Evolutionary conservation across 176 grass and related monocot species (phyloP).

Genomic region (Elaeis guineensis): DNA sequence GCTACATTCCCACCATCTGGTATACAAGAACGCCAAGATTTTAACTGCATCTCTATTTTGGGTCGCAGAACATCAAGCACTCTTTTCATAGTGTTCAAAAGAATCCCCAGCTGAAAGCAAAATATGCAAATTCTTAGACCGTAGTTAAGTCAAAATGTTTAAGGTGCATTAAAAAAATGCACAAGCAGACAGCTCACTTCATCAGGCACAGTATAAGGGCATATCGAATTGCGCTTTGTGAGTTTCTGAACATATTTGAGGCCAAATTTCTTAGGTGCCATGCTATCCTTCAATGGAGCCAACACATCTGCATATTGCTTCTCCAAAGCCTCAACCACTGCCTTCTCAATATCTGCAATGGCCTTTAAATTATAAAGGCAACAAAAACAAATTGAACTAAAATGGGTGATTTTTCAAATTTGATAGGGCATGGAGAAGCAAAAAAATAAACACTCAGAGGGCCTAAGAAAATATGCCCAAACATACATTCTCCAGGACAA

Average conservation of each 20-base stretch:
- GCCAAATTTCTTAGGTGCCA: constrained; percentile 93
- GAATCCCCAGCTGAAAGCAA: constrained; percentile 69
- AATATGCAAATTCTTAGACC: constrained; percentile 1
- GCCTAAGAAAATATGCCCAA: background rate
- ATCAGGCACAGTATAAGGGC: constrained; percentile 67
- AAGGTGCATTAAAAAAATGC: background rate
- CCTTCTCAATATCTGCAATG: constrained; percentile 98
- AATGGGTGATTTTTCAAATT: constrained; percentile 20
- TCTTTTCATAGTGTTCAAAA: constrained; percentile 98
- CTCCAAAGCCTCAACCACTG: constrained; percentile 68
- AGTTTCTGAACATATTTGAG: constrained; percentile 92
- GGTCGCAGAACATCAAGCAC: constrained; percentile 77
- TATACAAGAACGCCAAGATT: constrained; percentile 95
- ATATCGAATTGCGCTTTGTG: constrained; percentile 68
- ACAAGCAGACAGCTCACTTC: constrained; percentile 55
- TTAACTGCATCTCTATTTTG: constrained; percentile 69
- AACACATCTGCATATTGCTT: constrained; percentile 87
- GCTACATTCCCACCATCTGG: constrained; percentile 52
- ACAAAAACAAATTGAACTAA: constrained; percentile 13
- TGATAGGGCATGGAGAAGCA: background rate
- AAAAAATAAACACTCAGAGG: constrained; percentile 14
- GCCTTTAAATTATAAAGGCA: constrained; percentile 58
- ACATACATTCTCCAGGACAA: constrained; percentile 94
- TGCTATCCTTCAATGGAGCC: constrained; percentile 80
- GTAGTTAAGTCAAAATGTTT: background rate